Percentiles rank a stretch among this genome's conserved stretches.
Conservation (phyloP, 108 stramenopile species). For the Tribonema minus region DNA sequence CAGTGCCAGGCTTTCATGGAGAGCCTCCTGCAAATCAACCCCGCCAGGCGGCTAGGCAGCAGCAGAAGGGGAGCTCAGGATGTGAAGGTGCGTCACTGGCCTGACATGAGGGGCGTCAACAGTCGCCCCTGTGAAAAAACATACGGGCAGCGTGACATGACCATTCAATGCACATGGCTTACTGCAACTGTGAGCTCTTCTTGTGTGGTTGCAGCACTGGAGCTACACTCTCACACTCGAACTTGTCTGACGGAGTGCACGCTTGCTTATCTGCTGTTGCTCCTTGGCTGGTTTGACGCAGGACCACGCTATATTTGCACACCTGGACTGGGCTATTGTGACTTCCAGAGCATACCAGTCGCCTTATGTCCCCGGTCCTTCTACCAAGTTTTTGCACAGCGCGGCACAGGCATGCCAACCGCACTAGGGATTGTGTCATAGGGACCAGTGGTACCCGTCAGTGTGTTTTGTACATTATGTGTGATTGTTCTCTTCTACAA, state of each 20-base stretch:
- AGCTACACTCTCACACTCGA: no score
- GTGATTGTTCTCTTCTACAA: no score
- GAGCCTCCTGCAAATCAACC: neutral
- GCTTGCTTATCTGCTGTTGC: no score
- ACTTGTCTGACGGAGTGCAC: no score
- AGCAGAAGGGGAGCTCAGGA: neutral
- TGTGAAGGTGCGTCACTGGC: neutral
- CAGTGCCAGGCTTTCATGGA: neutral
- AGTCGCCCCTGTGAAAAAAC: no score
- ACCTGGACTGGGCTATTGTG: neutral
- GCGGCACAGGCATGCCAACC: no score
- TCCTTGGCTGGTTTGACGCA: neutral
- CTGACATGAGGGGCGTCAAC: no score
- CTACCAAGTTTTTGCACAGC: no score
- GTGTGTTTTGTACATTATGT: no score
- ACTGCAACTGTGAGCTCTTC: neutral
- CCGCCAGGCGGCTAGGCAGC: neutral
- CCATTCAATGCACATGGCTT: neutral
- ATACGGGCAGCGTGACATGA: neutral
- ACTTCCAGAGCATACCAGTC: neutral
- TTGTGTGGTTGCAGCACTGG: neutral
- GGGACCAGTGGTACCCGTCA: no score
- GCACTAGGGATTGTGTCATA: no score
- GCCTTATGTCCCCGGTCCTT: no score
- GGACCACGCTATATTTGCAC: neutral